These are phyloP conservation scores for Phytophthora ramorum DNA, from an alignment of 352 stramenopile species.

Conservation along the genomic window DNA sequence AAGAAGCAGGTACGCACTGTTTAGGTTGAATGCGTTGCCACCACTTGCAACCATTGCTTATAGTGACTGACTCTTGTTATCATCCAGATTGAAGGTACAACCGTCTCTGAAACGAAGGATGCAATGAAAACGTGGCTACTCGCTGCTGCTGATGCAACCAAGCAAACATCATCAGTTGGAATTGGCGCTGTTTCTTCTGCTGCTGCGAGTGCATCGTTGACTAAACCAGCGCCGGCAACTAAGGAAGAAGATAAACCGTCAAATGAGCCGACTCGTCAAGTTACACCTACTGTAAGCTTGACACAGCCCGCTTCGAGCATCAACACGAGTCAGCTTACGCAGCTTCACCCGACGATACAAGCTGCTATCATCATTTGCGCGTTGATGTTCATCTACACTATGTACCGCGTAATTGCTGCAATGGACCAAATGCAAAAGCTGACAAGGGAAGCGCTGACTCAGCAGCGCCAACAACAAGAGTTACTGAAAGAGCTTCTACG, in stretches of 20 bases:
- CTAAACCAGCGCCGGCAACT: neutral
- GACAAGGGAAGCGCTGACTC: conserved; percentile 57
- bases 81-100: conserved; percentile 79
- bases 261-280: conserved; percentile 1
- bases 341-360: conserved; percentile 43
- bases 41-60: neutral
- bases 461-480: conserved; percentile 72
- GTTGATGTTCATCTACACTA: conserved; percentile 76
- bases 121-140: conserved; percentile 52
- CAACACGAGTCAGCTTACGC: neutral
- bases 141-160: conserved; percentile 48
- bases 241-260: conserved; percentile 4
- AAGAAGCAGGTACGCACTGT: conserved; percentile 79
- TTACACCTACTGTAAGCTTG: neutral
- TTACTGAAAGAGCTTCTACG: conserved; percentile 68
- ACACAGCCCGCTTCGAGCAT: conserved; percentile 1
- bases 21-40: neutral
- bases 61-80: neutral
- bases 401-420: conserved; percentile 60
- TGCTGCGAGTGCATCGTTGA: neutral
- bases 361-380: conserved; percentile 55
- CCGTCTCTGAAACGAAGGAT: conserved; percentile 76
- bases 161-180: conserved; percentile 3
- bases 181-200: neutral
- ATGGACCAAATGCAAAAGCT: conserved; percentile 71